Conservation (phyloP, 1,139 yeast genomes). For the Hemisphaericaspora subhashii region DNA sequence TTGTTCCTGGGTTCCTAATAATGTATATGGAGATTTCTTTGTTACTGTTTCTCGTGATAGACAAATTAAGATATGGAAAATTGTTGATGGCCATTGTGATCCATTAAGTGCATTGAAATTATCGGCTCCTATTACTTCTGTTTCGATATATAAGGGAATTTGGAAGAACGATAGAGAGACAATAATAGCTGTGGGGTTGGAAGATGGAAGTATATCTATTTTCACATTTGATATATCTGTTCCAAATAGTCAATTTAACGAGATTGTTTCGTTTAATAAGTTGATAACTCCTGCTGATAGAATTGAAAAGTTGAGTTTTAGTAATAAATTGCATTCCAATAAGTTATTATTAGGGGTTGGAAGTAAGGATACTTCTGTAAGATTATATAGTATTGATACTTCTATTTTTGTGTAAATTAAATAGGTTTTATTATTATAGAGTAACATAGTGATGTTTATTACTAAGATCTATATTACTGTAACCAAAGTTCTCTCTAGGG, state of each 20-base stretch:
- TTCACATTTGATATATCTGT: slow-evolving; percentile 28
- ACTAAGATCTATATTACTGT: too few species aligned
- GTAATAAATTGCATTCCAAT: slow-evolving; percentile 22
- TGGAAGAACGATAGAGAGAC: slow-evolving; percentile 20
- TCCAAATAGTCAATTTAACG: slow-evolving; percentile 24
- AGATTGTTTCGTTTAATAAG: slow-evolving; percentile 31
- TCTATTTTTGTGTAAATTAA: slow-evolving; percentile 1
- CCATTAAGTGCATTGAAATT: slow-evolving; percentile 39
- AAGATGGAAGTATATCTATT: slow-evolving; percentile 47
- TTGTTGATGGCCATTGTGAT: slow-evolving; percentile 18
- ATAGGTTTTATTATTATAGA: not conserved
- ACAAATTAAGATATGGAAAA: slow-evolving; percentile 69
- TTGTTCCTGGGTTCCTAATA: slow-evolving; percentile 72
- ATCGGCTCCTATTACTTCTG: slow-evolving; percentile 66
- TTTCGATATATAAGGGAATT: slow-evolving; percentile 48
- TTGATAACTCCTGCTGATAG: slow-evolving; percentile 58
- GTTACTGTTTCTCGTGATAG: slow-evolving; percentile 90
- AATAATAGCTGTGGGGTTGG: slow-evolving; percentile 69
- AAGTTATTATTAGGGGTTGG: slow-evolving; percentile 56
- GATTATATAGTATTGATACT: slow-evolving; percentile 44
- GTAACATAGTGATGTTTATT: too few species aligned
- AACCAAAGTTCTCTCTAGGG: too few species aligned
- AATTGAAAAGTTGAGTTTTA: slow-evolving; percentile 61
- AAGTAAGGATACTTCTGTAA: slow-evolving; percentile 67
- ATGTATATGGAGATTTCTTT: slow-evolving; percentile 40